phyloP scores from a whole-genome alignment of 2,329 filamentous ascomycete genomes.

The Pseudonectria foliicola region DNA sequence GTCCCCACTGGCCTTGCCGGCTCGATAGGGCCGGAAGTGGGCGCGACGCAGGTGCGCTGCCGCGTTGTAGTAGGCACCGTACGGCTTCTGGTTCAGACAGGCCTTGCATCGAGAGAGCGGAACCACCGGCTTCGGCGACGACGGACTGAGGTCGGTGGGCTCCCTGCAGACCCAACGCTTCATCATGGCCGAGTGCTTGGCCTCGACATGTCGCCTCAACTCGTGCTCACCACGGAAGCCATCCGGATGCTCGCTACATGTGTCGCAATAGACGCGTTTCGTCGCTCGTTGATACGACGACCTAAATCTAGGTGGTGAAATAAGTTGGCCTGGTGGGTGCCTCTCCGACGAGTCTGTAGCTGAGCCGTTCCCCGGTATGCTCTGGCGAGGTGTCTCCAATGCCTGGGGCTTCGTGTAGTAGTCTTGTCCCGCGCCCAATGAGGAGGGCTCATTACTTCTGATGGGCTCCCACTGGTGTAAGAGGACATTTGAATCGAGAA shows the following conservation, averaged over 20 bases:
- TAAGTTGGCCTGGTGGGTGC: slow-evolving; percentile 36
- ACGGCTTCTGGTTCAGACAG: slow-evolving; percentile 49
- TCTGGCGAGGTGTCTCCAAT: slow-evolving; percentile 6
- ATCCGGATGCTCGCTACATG: slow-evolving; percentile 75
- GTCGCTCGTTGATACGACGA: slow-evolving; percentile 48
- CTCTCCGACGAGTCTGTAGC: slow-evolving; percentile 11
- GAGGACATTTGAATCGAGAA: no score
- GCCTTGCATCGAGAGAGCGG: slow-evolving; percentile 50
- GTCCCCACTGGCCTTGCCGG: slow-evolving; percentile 50
- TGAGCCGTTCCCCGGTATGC: slow-evolving; percentile 19
- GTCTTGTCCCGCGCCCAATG: no score
- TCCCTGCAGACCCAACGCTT: slow-evolving; percentile 52
- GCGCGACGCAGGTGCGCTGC: slow-evolving; percentile 51
- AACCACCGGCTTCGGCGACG: slow-evolving; percentile 39
- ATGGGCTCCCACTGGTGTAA: no score
- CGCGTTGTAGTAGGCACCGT: slow-evolving; percentile 53
- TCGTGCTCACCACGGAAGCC: slow-evolving; percentile 92
- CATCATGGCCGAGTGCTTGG: slow-evolving; percentile 48
- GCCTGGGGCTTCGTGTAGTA: no score
- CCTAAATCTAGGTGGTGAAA: slow-evolving; percentile 27
- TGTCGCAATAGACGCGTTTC: slow-evolving; percentile 66
- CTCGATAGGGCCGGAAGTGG: slow-evolving; percentile 49
- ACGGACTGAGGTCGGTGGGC: slow-evolving; percentile 32
- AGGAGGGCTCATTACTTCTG: no score
- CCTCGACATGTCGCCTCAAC: slow-evolving; percentile 59